Base-by-base conservation (phyloP, 352 stramenopile species). In the Phytophthora sp. region DNA sequence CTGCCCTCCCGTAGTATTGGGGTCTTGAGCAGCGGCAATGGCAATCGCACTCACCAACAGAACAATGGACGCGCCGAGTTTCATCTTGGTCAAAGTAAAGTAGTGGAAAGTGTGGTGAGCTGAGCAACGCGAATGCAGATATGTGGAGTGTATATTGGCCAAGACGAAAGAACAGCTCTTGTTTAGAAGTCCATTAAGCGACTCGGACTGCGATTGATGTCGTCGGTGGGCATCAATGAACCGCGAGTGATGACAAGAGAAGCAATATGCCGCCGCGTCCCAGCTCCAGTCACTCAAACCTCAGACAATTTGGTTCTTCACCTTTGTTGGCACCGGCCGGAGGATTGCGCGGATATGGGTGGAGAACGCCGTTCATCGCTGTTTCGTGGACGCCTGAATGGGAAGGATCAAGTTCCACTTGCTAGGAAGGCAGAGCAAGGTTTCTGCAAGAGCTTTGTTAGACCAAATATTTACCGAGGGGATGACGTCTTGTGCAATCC, bases 11-110 rank as follows among this genome's bases (percentile, higher is more conserved):
- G 30, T 20, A 23, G 33, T 67, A 42, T 23, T 58, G 12, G 49
- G 47, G 27, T 74, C 60, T 63, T 74, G 66, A 63, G 66, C 66
- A 33, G 49, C 33, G 47, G 47, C 54, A 39, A 71, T 31, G 26
- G 39, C 59, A 35, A 69, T 35, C 9, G 30, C 35, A 49, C 49
- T 57, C 7, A 66, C 8, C 4, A 71, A 20, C 20, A 74, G 29
- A 63, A 42, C 16, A 49, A 51, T 29, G 21, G 67, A 49, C 9
- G 42, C 29, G 8, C 27, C 49, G 13, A 62, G 31, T n/a, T 62
- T 66, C 38, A 57, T 59, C 35, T 49, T 60, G 16, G 26, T 45
- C 16, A 33, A 55, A 50, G 46, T 27, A 12, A 15, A 20, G 4
- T 26, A 35, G 42, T 26, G 29, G 24, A 51, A 46, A 38, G 12